A percentile compares a stretch with the other conserved stretches of the same genome.
Conservation (phyloP, 2,329 filamentous ascomycete species). For the Pyrenochaeta sp. region DNA sequence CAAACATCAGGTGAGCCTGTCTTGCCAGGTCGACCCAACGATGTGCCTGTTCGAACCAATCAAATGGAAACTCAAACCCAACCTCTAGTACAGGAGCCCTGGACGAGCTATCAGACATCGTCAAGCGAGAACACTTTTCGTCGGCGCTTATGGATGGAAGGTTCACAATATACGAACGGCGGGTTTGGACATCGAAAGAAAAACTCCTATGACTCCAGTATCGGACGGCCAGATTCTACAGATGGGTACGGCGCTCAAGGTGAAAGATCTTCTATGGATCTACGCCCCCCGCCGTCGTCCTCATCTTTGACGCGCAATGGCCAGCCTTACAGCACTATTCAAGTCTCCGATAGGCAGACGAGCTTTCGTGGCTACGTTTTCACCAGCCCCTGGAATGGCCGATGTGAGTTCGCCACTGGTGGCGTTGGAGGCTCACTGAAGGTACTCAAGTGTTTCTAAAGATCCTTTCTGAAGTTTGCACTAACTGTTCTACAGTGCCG, state of each 20-base stretch:
- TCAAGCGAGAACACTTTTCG: conserved; percentile 47
- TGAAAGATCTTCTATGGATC: conserved; percentile 23
- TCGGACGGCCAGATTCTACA: conserved; percentile 31
- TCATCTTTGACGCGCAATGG: conserved; percentile 33
- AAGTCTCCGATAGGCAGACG: conserved; percentile 56
- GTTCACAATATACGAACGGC: conserved; percentile 49
- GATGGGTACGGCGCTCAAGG: conserved; percentile 24
- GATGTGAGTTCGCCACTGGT: conserved; percentile 85
- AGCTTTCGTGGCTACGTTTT: conserved; percentile 76
- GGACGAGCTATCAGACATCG: background rate
- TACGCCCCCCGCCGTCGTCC: conserved; percentile 18
- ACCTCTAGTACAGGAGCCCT: background rate
- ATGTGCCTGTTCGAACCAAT: conserved; percentile 21
- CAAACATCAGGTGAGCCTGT: conserved; percentile 19
- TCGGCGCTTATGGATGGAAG: conserved; percentile 59
- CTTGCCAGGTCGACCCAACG: conserved; percentile 20
- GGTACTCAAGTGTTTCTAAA: conserved; percentile 21
- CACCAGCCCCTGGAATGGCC: conserved; percentile 83
- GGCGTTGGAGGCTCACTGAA: conserved; percentile 76
- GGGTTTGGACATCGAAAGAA: conserved; percentile 52
- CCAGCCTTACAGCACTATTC: conserved; percentile 38
- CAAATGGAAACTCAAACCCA: conserved; percentile 1
- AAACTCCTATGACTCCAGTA: conserved; percentile 39
- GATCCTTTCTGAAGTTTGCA: background rate
- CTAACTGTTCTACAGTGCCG: conserved; percentile 60